Percentiles rank a stretch among this genome's conserved stretches.
phyloP scores from a whole-genome alignment of 345 rosid species.

The Theobroma cacao region DNA sequence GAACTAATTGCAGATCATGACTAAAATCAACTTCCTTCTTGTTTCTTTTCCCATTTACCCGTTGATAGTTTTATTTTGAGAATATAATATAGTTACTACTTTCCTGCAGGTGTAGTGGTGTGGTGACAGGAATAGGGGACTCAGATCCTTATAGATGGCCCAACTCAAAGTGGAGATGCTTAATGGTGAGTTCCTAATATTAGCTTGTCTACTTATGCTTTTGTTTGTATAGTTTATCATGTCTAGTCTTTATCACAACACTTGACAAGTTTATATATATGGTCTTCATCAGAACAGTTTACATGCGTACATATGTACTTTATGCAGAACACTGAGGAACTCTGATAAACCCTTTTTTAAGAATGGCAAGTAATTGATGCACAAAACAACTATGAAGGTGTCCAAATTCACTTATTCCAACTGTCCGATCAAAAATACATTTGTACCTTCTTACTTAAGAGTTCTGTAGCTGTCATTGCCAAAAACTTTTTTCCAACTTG shows the following conservation, averaged over 20 bases:
- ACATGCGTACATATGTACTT: neutral
- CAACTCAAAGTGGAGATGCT: slow-evolving; percentile 90
- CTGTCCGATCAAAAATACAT: neutral
- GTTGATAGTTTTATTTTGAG: neutral
- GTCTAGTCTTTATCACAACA: neutral
- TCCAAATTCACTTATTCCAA: neutral
- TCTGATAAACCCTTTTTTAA: neutral
- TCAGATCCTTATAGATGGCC: slow-evolving; percentile 86
- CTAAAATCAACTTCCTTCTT: neutral
- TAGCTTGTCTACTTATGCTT: neutral
- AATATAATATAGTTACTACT: neutral
- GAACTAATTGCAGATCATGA: neutral
- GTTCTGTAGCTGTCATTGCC: neutral
- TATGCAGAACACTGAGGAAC: neutral
- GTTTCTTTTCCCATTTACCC: neutral
- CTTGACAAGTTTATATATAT: neutral
- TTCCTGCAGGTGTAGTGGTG: slow-evolving; percentile 64
- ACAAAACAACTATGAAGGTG: neutral
- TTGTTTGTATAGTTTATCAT: neutral
- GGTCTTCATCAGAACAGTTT: neutral
- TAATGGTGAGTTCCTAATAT: slow-evolving; percentile 48
- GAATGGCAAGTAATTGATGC: neutral
- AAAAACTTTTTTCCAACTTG: neutral
- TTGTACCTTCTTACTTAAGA: neutral
- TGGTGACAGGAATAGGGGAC: slow-evolving; percentile 66